Evolutionary conservation across 805 yeast genomes (phyloP), one percentile per base, ranked within the genome.

Genomic region (Yarrowia bubula): DNA sequence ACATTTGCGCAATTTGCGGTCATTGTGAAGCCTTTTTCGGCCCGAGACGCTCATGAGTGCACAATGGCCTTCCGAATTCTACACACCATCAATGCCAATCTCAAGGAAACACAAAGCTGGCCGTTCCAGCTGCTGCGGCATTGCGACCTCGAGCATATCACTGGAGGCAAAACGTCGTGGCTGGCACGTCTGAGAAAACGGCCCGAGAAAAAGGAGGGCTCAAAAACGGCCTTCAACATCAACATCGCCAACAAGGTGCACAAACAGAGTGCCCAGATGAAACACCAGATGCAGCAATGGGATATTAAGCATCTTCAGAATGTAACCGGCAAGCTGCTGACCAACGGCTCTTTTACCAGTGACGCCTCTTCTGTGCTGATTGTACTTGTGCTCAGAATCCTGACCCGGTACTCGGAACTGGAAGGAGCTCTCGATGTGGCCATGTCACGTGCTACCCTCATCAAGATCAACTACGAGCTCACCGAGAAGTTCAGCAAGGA

Each of bases 291-390:
- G 62, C 66, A 65, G 14, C 46, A 64, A 9, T 74, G 76, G 76
- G 70, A 71, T 39, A 66, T 74, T 33, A 65, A 67, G n/a, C 64
- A 62, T 7, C 69, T 74, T 28, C 71, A 73, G 60, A 53, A 48
- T 35, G 72, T 72, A 58, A 74, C 74, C 6, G 51, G 66, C 39
- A 65, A 66, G 10, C 64, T 70, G 44, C 68, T 67, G 18, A 37
- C 53, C 41, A 37, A 53, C 51, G 43, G 67, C 11, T 43, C 32
- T 38, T 62, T 61, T 37, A 46, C 61, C 50, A 67, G 73, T 0
- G 76, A 74, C 64, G 71, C 75, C 41, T 70, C 68, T 5, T 68
- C 74, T 41, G 69, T 73, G 15, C 69, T 74, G 10, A 73, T 75
- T 38, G 67, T 68, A 37, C 67, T 74, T 38, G 74, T 74, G 11